Evolutionary conservation across 352 stramenopile genomes (phyloP).

Genomic region (Globisporangium viniferum): DNA sequence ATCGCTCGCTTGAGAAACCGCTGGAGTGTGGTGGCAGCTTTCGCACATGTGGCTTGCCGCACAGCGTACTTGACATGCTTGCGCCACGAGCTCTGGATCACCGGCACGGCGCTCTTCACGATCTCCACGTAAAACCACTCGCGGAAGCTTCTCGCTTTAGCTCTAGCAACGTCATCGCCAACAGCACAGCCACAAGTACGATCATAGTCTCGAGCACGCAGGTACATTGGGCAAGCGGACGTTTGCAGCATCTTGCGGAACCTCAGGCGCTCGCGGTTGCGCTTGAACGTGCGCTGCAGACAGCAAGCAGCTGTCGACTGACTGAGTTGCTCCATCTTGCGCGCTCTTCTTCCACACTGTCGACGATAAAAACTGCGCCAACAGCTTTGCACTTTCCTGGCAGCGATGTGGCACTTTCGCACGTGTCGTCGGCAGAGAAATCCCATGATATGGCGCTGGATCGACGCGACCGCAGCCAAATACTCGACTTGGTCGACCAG

Average conservation of each 20-base stretch:
- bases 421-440: constrained; percentile 43
- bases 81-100: constrained; percentile 53
- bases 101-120: constrained; percentile 33
- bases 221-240: constrained; percentile 46
- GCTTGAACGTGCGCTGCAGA: constrained; percentile 47
- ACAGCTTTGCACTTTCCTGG: constrained; percentile 31
- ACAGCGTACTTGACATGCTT: constrained; percentile 22
- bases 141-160: constrained; percentile 21
- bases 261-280: constrained; percentile 26
- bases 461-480: constrained; percentile 30
- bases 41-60: constrained; percentile 10
- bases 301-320: constrained; percentile 39
- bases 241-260: constrained; percentile 27
- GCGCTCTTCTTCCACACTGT: constrained; percentile 18
- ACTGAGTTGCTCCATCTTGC: constrained; percentile 23
- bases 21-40: constrained; percentile 11
- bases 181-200: not conserved
- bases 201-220: constrained; percentile 28
- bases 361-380: constrained; percentile 27
- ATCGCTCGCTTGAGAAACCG: constrained; percentile 4
- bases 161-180: not conserved
- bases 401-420: constrained; percentile 22
- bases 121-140: constrained; percentile 33
- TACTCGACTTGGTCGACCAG: constrained; percentile 54
- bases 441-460: constrained; percentile 39